A percentile compares a stretch with the other conserved stretches of the same genome.
Evolutionary conservation across 305 asterid species (phyloP).

Genomic region (Nicotiana rustica): DNA sequence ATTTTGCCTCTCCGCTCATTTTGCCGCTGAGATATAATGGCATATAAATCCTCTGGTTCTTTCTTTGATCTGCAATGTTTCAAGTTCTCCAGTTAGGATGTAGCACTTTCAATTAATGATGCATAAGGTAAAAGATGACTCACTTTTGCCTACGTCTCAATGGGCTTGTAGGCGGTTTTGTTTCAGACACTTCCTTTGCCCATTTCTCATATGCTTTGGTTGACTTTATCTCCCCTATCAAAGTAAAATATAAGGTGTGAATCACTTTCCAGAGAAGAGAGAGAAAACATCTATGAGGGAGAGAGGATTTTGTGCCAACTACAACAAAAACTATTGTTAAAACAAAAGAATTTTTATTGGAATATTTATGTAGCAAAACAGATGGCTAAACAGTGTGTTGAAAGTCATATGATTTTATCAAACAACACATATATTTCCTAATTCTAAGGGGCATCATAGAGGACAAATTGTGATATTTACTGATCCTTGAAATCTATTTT

Average conservation of each 20-base stretch:
- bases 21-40: constrained; percentile 75
- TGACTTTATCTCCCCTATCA: constrained; percentile 64
- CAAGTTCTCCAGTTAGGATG: background rate
- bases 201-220: constrained; percentile 77
- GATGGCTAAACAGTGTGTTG: background rate
- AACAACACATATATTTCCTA: background rate
- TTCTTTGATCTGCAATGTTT: constrained; percentile 57
- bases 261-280: background rate
- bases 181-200: constrained; percentile 74
- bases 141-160: constrained; percentile 66
- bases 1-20: constrained; percentile 70
- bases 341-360: background rate
- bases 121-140: constrained; percentile 38
- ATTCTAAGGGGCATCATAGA: constrained; percentile 4
- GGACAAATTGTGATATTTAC: background rate
- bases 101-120: constrained; percentile 5
- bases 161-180: constrained; percentile 83
- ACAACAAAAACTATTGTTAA: background rate
- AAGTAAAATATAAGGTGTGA: constrained; percentile 6
- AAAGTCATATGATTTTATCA: background rate
- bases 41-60: constrained; percentile 63
- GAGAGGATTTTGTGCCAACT: background rate
- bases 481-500: background rate
- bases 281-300: background rate
- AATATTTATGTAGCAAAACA: background rate